Evolutionary conservation across 2,329 filamentous ascomycete species (phyloP).

Genomic region (Alternaria arborescens): DNA sequence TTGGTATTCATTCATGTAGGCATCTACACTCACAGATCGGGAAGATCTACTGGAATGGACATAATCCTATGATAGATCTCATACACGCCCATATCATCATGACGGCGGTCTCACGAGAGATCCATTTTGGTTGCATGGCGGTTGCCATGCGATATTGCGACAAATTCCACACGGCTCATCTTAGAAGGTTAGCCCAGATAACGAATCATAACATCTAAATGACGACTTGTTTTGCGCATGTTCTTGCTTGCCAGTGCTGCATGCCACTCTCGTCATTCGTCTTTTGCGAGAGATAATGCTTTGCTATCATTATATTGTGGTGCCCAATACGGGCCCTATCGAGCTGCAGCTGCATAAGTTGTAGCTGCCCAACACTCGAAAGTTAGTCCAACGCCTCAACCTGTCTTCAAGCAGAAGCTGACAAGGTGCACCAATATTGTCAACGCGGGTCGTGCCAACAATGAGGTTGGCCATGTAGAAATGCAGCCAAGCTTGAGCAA

Average conservation of each 20-base stretch:
- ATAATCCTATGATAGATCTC: constrained; percentile 17
- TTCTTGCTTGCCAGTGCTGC: not conserved
- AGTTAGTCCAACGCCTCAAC: constrained; percentile 2
- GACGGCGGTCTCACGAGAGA: constrained; percentile 5
- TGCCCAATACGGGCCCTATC: constrained; percentile 3
- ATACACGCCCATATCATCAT: constrained; percentile 3
- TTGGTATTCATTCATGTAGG: constrained; percentile 26
- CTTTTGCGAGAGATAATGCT: not conserved
- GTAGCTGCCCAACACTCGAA: constrained; percentile 14
- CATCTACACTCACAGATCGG: constrained; percentile 26
- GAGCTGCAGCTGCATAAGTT: constrained; percentile 6
- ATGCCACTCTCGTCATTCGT: constrained; percentile 1
- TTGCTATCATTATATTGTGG: constrained; percentile 2
- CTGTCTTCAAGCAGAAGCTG: constrained; percentile 5
- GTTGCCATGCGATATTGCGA: constrained; percentile 1
- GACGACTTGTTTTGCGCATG: not conserved
- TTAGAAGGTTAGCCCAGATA: constrained; percentile 5
- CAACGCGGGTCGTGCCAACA: constrained; percentile 5
- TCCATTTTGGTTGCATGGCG: constrained; percentile 3
- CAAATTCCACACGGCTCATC: not conserved
- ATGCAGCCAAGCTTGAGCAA: constrained; percentile 4
- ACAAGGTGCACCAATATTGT: constrained; percentile 2
- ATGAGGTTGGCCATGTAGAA: constrained; percentile 5
- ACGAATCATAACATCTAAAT: constrained; percentile 8
- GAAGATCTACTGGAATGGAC: constrained; percentile 19